Evolutionary conservation across 768 basidiomycete genomes (phyloP), one percentile per base, ranked within the genome.

Genomic region (Podaxis sp.): DNA sequence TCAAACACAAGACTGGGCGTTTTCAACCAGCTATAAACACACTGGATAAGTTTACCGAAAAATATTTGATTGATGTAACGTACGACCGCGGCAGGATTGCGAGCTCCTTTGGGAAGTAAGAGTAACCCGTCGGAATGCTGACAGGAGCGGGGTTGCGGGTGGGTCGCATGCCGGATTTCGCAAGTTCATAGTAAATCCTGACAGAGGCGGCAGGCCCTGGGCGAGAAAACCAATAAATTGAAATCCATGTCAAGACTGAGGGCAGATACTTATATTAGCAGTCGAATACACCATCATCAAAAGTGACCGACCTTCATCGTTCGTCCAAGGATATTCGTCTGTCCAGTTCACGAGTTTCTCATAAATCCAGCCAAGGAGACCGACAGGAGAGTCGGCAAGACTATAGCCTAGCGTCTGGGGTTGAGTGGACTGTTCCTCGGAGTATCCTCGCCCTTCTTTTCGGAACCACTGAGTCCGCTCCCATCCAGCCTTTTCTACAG

Each of bases 161-260:
- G 22, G 62, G 40, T 17, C 63, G 63, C 13, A 61, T 56, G 22
- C 49, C 49, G 5, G 64, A 66, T 42, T 71, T 70, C 53, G 39
- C 60, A 24, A 68, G 64, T 67, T 88, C 88, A 66, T 82, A 87
- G 70, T 88, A 88, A 19, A 87, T 86, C 13, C 86, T 76, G 7
- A 82, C 24, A 0, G 87, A 82, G 0, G 87, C 84, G 2, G 84
- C 77, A 3, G 87, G 86, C 0, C 86, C 86, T 0, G 81, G 77
- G 6, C 79, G 77, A 6, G 86, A 87, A 73, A 86, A 85, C 77
- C 78, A 82, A 67, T 82, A 86, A 9, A 85, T 75, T 1, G 84
- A 85, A 19, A 86, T 70, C 85, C 85, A 87, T 0, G 82, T 85
- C 22, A 87, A 65, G 4, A 86, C 85, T 87, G 61, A 12, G 22